Evolutionary conservation across 305 asterid species (phyloP), one percentile per base, ranked within the genome.

Genomic region (Rubia tinctorum): DNA sequence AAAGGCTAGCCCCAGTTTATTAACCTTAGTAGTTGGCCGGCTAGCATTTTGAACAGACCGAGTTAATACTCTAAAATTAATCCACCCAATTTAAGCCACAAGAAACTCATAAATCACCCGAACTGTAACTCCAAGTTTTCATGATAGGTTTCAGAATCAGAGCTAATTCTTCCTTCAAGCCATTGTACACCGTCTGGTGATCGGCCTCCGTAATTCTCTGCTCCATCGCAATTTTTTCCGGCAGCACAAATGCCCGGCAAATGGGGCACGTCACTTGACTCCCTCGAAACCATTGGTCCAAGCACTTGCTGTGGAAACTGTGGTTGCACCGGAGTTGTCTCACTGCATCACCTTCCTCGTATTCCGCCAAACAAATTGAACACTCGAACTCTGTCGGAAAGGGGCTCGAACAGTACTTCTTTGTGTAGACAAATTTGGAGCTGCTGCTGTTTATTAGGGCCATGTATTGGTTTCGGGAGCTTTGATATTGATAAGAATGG

Each of bases 231-330:
- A 73, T 55, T 49, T 71, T 73, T 60, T 76, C 79, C 30, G 88
- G 83, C 86, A 85, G 71, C 15, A 90, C 84, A 73, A 53, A 61
- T 4, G 78, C 63, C 78, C 96, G 80, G 75, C 96, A 90, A 58
- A 90, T 74, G 4, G 96, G 96, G 74, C 93, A 90, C 9, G 88
- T 84, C 7, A 80, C 83, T 12, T 72, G 80, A 42, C 73, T 67
- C 7, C 75, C 49, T 8, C 73, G 68, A 72, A 85, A 72, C 96
- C 96, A 89, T 65, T 58, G 80, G 66, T 86, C 90, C 22, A 88
- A 62, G 68, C 96, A 89, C 43, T 62, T 68, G n/a, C 75, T 73
- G 55, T 88, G 93, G 71, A 85, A 89, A 2, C 37, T 69, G 49
- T 88, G 96, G 45, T 59, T 61, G 77, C 96, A 90, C 2, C 73